Evolutionary conservation across 78 protist genomes (phyloP).

Genomic region (Emiliania huxleyi): DNA sequence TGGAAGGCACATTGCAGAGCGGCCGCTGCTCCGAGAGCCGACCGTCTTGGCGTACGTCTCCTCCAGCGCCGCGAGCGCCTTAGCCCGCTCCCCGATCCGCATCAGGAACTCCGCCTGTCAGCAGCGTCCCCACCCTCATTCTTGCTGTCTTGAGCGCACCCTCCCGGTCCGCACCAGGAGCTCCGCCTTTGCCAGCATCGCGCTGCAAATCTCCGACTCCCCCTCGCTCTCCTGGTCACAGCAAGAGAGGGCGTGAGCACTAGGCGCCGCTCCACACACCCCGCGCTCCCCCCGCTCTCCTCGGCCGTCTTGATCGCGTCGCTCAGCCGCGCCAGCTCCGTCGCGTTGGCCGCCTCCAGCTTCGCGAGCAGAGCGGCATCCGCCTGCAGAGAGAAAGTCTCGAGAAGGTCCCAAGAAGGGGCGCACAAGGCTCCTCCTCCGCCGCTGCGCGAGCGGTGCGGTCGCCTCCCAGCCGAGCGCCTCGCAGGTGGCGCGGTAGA

Average conservation of each 20-base stretch:
- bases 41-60: constrained; percentile 83
- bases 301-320: constrained; percentile 80
- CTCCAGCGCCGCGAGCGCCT: constrained; percentile 57
- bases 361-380: constrained; percentile 47
- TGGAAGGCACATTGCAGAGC: too few species aligned
- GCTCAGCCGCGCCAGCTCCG: constrained; percentile 53
- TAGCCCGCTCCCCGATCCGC: constrained; percentile 85
- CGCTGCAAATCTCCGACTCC: constrained; percentile 93
- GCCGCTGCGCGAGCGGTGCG: too few species aligned
- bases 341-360: constrained; percentile 54
- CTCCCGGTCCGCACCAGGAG: constrained; percentile 77
- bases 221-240: too few species aligned
- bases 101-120: constrained; percentile 63
- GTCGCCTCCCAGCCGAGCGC: constrained; percentile 55
- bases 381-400: too few species aligned
- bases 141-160: too few species aligned
- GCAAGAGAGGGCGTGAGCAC: too few species aligned
- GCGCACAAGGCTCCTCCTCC: too few species aligned
- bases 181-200: constrained; percentile 71
- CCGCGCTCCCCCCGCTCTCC: too few species aligned
- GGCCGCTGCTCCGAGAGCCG: too few species aligned
- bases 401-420: too few species aligned
- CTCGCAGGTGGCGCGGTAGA: constrained; percentile 69
- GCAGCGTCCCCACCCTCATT: too few species aligned
- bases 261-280: neutral